Base-by-base conservation (phyloP, 768 basidiomycete genomes). In the Saitozyma podzolica region DNA sequence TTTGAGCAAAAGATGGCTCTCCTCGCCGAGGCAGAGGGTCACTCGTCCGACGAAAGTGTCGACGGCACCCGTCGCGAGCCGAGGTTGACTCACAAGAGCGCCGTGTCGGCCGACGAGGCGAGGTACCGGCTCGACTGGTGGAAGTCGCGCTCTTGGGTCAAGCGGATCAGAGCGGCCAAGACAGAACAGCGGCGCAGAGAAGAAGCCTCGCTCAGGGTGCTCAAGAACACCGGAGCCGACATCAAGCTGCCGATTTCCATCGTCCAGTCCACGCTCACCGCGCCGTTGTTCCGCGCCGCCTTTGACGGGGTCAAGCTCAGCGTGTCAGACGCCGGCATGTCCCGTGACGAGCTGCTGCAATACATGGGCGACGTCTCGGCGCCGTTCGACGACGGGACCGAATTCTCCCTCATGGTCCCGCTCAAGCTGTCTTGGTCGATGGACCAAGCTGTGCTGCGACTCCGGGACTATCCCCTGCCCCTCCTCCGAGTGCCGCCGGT, bases 381-480 rank as follows among this genome's bases (percentile, higher is more conserved):
- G 8, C 60, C 85, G 86, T 73, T 95, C 56, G 90, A 91, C 3
- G 79, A 78, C 14, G 84, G 88, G 57, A 89, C 88, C 0, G 70
- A 85, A 67, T 96, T 88, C 75, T 87, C 89, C 10, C 82, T 97
- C 29, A 83, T 96, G 66, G 81, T 95, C 17, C 93, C 94, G 3
- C 79, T 97, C 69, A 88, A 92, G 72, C 77, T 98, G 17, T 83
- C 84, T 42, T 86, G 91, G 78, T 82, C 85, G 1, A 81, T 91
- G 56, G 81, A 84, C 3, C 83, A 86, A n/a, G 79, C 87, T 16
- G 83, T 83, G 52, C 81, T 87, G 50, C 84, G 84, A 5, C 82
- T 94, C 9, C 87, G 94, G 40, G 92, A 95, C 80, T 94, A 95
- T 80, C 91, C 93, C 2, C 80, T 96, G 40, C 92, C 93, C 0